A percentile compares a stretch with the other conserved stretches of the same genome.
phyloP scores from a whole-genome alignment of 495 filamentous ascomycete species.

The Podospora fimiseda region DNA sequence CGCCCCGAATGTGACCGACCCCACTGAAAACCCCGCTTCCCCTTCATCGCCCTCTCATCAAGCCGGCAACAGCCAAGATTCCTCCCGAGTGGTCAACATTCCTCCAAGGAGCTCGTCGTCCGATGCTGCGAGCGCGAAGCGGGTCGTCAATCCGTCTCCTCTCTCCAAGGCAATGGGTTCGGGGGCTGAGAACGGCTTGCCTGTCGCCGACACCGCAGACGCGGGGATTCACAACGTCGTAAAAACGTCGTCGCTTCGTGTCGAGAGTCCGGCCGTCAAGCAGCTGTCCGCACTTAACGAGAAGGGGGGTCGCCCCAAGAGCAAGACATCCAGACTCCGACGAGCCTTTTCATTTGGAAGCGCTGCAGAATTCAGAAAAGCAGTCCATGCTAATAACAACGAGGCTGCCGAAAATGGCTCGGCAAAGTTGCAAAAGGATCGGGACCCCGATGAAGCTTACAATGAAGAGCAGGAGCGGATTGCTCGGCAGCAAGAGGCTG shows the following conservation, averaged over 20 bases:
- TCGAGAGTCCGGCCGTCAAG: constrained; percentile 65
- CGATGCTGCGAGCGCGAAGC: constrained; percentile 55
- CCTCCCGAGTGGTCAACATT: constrained; percentile 55
- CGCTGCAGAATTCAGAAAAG: constrained; percentile 82
- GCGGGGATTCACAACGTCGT: constrained; percentile 25
- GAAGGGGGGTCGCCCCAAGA: constrained; percentile 58
- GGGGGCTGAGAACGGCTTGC: constrained; percentile 27
- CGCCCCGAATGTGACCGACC: constrained; percentile 35
- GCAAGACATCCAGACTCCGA: constrained; percentile 83
- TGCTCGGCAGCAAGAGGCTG: constrained; percentile 82
- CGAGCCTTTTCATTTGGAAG: constrained; percentile 97
- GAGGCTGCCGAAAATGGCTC: constrained; percentile 45
- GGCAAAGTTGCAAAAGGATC: constrained; percentile 65
- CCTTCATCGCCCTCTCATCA: constrained; percentile 33
- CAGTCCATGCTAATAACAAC: constrained; percentile 52
- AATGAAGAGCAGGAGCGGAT: constrained; percentile 81
- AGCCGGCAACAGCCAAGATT: constrained; percentile 39
- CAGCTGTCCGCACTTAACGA: constrained; percentile 76
- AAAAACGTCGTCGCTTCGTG: constrained; percentile 28
- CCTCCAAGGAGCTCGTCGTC: constrained; percentile 62
- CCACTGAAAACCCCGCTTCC: constrained; percentile 45
- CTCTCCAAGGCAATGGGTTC: constrained; percentile 69
- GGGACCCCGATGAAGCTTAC: constrained; percentile 60
- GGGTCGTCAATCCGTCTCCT: constrained; percentile 72
- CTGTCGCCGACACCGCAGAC: constrained; percentile 26